phyloP scores from a whole-genome alignment of 305 asterid genomes.

The Fraxinus angustifolia region DNA sequence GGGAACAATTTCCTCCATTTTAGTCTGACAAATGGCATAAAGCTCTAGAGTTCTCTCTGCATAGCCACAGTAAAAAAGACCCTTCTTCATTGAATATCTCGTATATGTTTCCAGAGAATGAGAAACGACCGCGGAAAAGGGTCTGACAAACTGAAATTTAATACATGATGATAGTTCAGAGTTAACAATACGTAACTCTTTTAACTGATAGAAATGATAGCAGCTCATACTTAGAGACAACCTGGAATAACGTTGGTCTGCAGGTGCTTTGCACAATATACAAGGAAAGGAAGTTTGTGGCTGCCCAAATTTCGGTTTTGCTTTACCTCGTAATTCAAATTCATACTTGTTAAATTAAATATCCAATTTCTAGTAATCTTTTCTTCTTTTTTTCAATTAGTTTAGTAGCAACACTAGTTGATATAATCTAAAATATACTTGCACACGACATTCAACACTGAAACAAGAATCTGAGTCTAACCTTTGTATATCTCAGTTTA shows the following conservation, averaged over 20 bases:
- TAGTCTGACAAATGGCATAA: slow-evolving; percentile 67
- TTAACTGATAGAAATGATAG: not conserved
- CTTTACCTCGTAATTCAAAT: not conserved
- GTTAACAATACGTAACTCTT: not conserved
- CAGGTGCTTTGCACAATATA: not conserved
- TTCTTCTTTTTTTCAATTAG: not conserved
- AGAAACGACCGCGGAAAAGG: not conserved
- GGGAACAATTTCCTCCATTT: slow-evolving; percentile 75
- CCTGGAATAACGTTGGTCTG: not conserved
- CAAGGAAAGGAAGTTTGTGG: not conserved
- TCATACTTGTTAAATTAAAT: not conserved
- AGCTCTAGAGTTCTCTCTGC: slow-evolving; percentile 77
- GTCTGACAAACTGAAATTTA: not conserved
- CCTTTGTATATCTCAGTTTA: too few species aligned
- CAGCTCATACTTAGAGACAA: not conserved
- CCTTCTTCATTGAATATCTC: not conserved
- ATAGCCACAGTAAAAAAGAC: slow-evolving; percentile 19
- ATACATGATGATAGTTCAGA: not conserved
- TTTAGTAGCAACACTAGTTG: not conserved
- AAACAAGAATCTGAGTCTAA: not conserved
- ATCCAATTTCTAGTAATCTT: not conserved
- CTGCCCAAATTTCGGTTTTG: not conserved
- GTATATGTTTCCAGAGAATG: not conserved
- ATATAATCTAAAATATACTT: not conserved
- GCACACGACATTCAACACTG: not conserved